These are phyloP conservation scores for Candida chilensis DNA, from an alignment of 805 yeast genomes.

Conservation along the genomic window DNA sequence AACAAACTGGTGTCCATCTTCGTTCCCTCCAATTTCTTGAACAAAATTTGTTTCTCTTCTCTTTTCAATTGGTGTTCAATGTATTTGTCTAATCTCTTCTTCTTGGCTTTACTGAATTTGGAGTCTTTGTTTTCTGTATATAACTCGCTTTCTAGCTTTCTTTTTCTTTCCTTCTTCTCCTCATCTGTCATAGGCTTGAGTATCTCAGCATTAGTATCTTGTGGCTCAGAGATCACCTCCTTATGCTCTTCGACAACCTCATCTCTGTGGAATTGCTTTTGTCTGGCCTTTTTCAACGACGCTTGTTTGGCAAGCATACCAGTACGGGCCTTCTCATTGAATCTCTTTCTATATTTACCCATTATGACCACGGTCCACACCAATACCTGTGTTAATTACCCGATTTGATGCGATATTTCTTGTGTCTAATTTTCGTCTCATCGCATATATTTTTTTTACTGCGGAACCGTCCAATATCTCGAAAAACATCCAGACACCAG, in stretches of 20 bases:
- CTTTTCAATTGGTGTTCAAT: slow-evolving; percentile 84
- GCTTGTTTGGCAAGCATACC: slow-evolving; percentile 80
- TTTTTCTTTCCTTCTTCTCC: slow-evolving; percentile 56
- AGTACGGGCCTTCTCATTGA: slow-evolving; percentile 78
- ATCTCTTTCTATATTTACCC: slow-evolving; percentile 78
- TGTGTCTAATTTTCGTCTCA: too few species aligned
- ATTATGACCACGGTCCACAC: too few species aligned
- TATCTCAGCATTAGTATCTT: slow-evolving; percentile 52
- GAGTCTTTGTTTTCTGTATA: slow-evolving; percentile 53
- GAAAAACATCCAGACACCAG: too few species aligned
- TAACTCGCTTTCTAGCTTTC: slow-evolving; percentile 50
- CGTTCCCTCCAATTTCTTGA: slow-evolving; percentile 63
- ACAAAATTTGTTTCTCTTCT: slow-evolving; percentile 74
- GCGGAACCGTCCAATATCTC: too few species aligned
- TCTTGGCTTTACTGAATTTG: slow-evolving; percentile 63
- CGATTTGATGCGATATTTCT: too few species aligned
- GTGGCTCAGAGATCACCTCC: slow-evolving; percentile 8
- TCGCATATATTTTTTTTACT: too few species aligned
- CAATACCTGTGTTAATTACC: too few species aligned
- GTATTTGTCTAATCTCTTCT: slow-evolving; percentile 79
- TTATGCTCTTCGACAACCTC: slow-evolving; percentile 10
- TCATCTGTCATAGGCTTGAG: slow-evolving; percentile 53
- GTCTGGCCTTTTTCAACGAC: slow-evolving; percentile 55
- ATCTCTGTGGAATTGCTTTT: slow-evolving; percentile 55
- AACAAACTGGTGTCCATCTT: slow-evolving; percentile 62